Conservation (phyloP, 345 rosid genomes). For the Barbarea vulgaris region DNA sequence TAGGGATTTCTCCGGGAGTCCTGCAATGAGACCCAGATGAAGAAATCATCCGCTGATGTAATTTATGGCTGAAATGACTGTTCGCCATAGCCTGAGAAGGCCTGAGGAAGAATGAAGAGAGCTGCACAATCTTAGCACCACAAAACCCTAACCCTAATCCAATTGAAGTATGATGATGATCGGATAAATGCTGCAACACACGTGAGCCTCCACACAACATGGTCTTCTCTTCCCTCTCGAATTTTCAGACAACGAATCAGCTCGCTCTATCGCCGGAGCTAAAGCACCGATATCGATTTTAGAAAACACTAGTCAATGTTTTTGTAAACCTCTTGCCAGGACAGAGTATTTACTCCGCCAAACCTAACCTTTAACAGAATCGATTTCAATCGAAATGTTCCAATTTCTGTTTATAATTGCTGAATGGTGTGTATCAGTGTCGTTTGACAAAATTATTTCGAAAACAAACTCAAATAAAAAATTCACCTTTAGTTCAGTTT, state of each 20-base stretch:
- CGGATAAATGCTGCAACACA: conserved; percentile 60
- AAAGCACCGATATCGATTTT: neutral
- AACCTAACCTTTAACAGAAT: conserved; percentile 1
- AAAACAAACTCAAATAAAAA: neutral
- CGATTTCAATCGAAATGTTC: neutral
- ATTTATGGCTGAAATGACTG: conserved; percentile 21
- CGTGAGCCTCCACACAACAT: conserved; percentile 79
- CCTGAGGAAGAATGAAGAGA: conserved; percentile 54
- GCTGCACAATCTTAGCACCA: conserved; percentile 48
- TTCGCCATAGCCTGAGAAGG: conserved; percentile 45
- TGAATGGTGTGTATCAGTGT: neutral
- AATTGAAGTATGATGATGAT: conserved; percentile 31
- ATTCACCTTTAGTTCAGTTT: neutral
- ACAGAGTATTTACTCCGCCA: conserved; percentile 7
- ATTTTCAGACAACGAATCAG: neutral
- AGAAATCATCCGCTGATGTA: conserved; percentile 46
- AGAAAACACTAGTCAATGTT: neutral
- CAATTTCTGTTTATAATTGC: no score
- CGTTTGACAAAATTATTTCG: no score
- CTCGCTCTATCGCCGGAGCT: conserved; percentile 37
- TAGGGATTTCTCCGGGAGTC: conserved; percentile 52
- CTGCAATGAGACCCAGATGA: conserved; percentile 47
- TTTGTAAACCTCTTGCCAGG: neutral
- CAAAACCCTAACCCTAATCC: conserved; percentile 55
- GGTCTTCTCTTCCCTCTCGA: conserved; percentile 17